Evolutionary conservation across 2,329 filamentous ascomycete species (phyloP), one percentile per base, ranked within the genome.

Genomic region (Pseudogymnoascus sp.): DNA sequence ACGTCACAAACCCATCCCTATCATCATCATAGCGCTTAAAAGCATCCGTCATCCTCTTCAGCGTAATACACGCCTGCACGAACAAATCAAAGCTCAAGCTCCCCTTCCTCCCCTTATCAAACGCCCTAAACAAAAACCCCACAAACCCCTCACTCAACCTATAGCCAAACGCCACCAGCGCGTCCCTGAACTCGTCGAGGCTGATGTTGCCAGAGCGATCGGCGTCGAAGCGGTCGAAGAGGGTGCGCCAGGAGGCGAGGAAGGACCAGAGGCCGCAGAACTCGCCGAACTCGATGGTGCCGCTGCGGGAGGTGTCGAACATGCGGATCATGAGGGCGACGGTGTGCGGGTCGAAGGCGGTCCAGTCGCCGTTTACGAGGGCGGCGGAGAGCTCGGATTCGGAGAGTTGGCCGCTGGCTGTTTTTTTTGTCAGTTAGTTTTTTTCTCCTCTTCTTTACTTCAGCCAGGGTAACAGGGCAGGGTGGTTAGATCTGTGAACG

Each of bases 311-410:
- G 64, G 89, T 90, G 78, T 97, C 93, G 77, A 99, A 99, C 95
- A 99, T 97, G 73, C 93, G 89, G 69, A 99, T 97, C 93, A 99
- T 97, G 91, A 97, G 96, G 72, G 89, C 89, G 68, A 97, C 93
- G 1, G 95, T 99, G 71, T 96, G 90, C 4, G 87, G 83, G 76
- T 99, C 93, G 75, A 99, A 99, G 4, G 91, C 85, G 1, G 91
- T 91, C 85, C 91, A 97, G 80, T 99, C 95, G 63, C 93, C 93
- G 73, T 99, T 99, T 65, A 97, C 93, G 5, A 99, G 86, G 18
- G 95, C 95, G 1, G 90, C 88, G 8, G 90, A 88, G 45, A 99
- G 86, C 76, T 97, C 93, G 61, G 82, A 82, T 76, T 96, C 93
- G 2, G 89, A 92, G 57, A 99, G 83, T 68, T 92, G 86, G 18